Evolutionary conservation across 768 basidiomycete species (phyloP).

Genomic region (Chalciporus chontae): DNA sequence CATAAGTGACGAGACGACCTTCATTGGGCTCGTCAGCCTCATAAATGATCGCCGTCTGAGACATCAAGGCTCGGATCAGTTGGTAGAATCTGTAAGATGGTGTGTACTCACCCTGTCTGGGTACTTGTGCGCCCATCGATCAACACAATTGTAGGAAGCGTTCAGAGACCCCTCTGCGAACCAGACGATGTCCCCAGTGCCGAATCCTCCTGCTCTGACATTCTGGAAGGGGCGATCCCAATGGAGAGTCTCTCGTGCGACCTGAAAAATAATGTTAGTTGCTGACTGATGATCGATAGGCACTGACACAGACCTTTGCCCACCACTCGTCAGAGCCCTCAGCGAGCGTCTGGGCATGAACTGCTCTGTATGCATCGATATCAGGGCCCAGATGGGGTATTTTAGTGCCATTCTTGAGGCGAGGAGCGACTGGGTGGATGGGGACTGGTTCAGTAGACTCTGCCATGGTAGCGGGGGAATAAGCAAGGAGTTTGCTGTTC

Average conservation of each 20-base stretch:
- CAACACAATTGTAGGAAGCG: constrained; percentile 96
- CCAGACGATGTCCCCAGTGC: constrained; percentile 87
- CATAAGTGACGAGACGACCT: constrained; percentile 72
- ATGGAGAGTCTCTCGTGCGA: constrained; percentile 71
- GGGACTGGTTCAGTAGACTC: constrained; percentile 32
- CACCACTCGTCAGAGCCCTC: constrained; percentile 83
- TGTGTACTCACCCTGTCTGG: constrained; percentile 68
- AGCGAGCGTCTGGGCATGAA: constrained; percentile 72
- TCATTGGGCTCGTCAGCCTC: constrained; percentile 93
- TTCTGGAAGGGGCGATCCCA: constrained; percentile 91
- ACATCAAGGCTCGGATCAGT: not conserved
- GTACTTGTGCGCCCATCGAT: constrained; percentile 89
- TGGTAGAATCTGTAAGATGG: not conserved
- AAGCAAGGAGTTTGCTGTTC: not conserved
- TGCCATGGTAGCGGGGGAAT: constrained; percentile 37
- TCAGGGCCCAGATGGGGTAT: constrained; percentile 78
- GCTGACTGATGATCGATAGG: not conserved
- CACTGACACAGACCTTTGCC: constrained; percentile 57
- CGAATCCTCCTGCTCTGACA: constrained; percentile 79
- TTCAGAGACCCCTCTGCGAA: constrained; percentile 94
- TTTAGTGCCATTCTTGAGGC: constrained; percentile 60
- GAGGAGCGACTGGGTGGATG: constrained; percentile 74
- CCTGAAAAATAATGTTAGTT: constrained; percentile 31
- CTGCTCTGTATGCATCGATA: constrained; percentile 65
- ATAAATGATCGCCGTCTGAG: constrained; percentile 91